Conservation (phyloP, 441 rosid genomes). For the Euphorbia corollata region DNA sequence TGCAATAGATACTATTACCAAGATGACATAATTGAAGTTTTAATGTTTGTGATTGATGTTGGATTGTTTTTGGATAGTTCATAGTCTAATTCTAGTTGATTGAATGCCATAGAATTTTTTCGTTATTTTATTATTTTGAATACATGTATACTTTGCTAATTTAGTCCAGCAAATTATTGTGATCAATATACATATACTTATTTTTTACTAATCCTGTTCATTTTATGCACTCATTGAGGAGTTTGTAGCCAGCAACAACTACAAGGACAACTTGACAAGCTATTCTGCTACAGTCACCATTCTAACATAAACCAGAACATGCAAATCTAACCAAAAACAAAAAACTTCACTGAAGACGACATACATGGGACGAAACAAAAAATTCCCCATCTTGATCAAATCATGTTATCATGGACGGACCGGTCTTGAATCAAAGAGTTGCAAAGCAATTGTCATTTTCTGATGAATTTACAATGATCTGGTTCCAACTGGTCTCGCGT, state of each 20-base stretch:
- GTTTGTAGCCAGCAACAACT: not conserved
- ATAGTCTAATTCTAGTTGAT: constrained; percentile 2
- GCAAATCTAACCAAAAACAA: not conserved
- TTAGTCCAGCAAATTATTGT: not conserved
- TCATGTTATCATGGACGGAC: not conserved
- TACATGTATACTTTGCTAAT: not conserved
- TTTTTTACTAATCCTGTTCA: not conserved
- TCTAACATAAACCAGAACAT: not conserved
- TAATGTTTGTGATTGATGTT: not conserved
- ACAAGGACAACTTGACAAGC: not conserved
- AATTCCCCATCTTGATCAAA: not conserved
- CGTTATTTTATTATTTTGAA: not conserved
- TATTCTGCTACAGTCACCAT: not conserved
- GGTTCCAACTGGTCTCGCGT: not conserved
- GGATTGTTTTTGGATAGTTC: not conserved
- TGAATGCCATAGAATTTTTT: not conserved
- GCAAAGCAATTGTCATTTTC: not conserved
- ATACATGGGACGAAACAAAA: not conserved
- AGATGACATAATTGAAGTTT: not conserved
- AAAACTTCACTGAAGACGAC: not conserved
- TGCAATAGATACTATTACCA: constrained; percentile 1
- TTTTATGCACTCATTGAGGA: not conserved
- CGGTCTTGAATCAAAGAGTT: too few relatives aligned
- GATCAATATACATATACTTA: not conserved
- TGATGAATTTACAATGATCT: constrained; percentile 8